Base-by-base conservation (phyloP, 2,329 filamentous ascomycete species). In the Colletotrichum sansevieriae region DNA sequence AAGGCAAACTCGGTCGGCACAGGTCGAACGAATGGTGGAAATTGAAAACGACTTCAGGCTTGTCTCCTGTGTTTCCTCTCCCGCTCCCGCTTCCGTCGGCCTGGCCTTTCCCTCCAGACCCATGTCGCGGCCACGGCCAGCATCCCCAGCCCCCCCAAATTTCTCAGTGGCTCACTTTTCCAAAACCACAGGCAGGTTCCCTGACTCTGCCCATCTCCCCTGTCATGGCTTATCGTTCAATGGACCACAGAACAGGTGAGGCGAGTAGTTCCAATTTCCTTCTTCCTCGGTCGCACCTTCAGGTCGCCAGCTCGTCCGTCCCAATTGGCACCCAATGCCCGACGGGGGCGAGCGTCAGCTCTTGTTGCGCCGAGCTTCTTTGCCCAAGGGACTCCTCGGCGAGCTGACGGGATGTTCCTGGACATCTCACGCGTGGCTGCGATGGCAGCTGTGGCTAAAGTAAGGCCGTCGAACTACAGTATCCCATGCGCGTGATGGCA, bases 141-240 rank as follows among this genome's bases (percentile, higher is more conserved):
- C 56, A 35, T 65, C 47, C 55, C 65, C 65, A 65, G 55, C 65
- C 65, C 47, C 62, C 62, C 25, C 4, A 49, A 59, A 61, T 68
- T 39, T 61, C 15, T 35, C 55, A 68, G 47, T 37, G 55, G 47
- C 55, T 58, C 39, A 63, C 37, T n/a, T 52, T 29, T 67, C 35
- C 18, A 29, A 59, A 54, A 29, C 39, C 39, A 49, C 63, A 66
- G 63, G 63, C 63, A 37, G 39, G 12, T 61, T 63, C 63, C 62
- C 46, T 65, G 63, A 37, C 46, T 52, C 18, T 60, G 44, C 15
- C 15, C 41, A 33, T 49, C 22, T 33, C 49, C 63, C 64, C 59
- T 67, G 64, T 55, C 64, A 63, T 52, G 41, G 62, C 55, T 65
- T 46, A 54, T 55, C 61, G 29, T 52, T 51, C 52, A 59, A 10